Conservation (phyloP, 2,329 filamentous ascomycete species). For the Aureobasidium subglaciale region DNA sequence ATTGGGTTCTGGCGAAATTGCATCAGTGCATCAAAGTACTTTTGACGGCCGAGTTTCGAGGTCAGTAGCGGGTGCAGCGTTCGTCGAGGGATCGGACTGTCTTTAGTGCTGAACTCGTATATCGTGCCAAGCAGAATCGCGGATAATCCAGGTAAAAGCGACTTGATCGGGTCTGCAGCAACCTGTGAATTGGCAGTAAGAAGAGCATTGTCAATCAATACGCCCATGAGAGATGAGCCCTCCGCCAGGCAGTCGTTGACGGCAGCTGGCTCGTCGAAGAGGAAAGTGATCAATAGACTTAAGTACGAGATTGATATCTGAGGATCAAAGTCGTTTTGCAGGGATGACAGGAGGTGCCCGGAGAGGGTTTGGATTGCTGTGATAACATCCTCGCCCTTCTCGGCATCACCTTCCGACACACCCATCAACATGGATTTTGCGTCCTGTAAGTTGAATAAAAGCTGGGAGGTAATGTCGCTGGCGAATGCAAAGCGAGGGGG, state of each 20-base stretch:
- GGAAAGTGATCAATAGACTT: conserved; percentile 81
- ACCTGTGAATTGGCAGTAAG: conserved; percentile 37
- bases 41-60: conserved; percentile 72
- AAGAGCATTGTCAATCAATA: conserved; percentile 42
- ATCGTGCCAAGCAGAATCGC: conserved; percentile 78
- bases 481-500: conserved; percentile 90
- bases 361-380: conserved; percentile 86
- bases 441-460: conserved; percentile 71
- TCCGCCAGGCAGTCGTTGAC: conserved; percentile 91
- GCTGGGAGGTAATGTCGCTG: conserved; percentile 74
- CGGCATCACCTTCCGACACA: conserved; percentile 82
- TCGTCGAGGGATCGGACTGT: conserved; percentile 78
- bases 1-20: conserved; percentile 70
- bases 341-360: conserved; percentile 73
- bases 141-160: conserved; percentile 72
- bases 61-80: conserved; percentile 73
- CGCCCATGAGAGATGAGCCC: conserved; percentile 74
- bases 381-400: conserved; percentile 86
- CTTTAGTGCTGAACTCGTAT: conserved; percentile 96
- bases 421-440: conserved; percentile 74
- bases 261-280: conserved; percentile 85
- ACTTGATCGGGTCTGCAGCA: conserved; percentile 44
- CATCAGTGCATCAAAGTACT: conserved; percentile 75
- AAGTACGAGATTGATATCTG: conserved; percentile 77
- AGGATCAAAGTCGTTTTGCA: conserved; percentile 70